These are phyloP conservation scores for Rhizophagus clarus DNA, from an alignment of 192 early-diverging fungal genomes.

Conservation along the genomic window DNA sequence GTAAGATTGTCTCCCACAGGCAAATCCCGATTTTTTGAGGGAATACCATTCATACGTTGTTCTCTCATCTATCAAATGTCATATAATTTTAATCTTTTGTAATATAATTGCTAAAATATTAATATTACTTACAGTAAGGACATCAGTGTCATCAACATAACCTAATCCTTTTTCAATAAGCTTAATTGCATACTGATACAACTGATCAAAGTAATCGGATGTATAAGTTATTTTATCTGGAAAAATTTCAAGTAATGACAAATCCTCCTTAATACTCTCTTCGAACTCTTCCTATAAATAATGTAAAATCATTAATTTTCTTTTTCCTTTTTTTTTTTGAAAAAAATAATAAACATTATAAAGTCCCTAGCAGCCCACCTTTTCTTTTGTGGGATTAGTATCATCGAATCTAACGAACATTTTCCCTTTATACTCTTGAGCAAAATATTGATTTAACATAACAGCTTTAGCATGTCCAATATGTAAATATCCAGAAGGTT, in stretches of 20 bases:
- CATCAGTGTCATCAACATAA: conserved; percentile 92
- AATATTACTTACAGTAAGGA: conserved; percentile 47
- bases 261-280: conserved; percentile 92
- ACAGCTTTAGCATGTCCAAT: conserved; percentile 99
- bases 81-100: background rate
- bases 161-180: conserved; percentile 88
- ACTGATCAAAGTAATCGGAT: conserved; percentile 87
- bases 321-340: background rate
- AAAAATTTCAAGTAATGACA: conserved; percentile 83
- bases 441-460: conserved; percentile 97
- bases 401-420: conserved; percentile 97
- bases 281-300: conserved; percentile 75
- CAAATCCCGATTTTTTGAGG: conserved; percentile 79
- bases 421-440: conserved; percentile 85
- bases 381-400: conserved; percentile 98
- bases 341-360: background rate
- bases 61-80: conserved; percentile 70
- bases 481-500: conserved; percentile 98
- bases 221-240: conserved; percentile 82
- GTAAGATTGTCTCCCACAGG: conserved; percentile 89
- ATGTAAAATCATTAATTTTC: background rate
- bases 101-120: too few species aligned
- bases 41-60: conserved; percentile 81
- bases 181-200: conserved; percentile 83
- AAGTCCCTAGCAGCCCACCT: conserved; percentile 39